phyloP scores from a whole-genome alignment of 2,329 filamentous ascomycete species.

The Cladophialophora chaetospira region DNA sequence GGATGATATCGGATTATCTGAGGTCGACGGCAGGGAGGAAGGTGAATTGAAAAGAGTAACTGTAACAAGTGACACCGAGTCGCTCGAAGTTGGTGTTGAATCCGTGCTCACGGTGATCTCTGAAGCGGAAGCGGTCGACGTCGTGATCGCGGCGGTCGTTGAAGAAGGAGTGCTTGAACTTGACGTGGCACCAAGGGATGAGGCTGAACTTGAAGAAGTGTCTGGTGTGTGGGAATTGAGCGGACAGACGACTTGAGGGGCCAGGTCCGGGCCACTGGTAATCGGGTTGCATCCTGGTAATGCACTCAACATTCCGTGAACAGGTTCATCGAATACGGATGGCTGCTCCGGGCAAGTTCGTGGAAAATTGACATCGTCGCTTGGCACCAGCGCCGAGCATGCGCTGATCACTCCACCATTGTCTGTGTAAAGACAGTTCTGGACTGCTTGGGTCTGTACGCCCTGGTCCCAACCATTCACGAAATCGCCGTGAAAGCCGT shows the following conservation, averaged over 20 bases:
- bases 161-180: conserved; percentile 4
- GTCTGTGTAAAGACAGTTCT: conserved; percentile 61
- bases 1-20: not conserved
- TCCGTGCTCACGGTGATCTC: not conserved
- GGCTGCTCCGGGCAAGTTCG: conserved; percentile 54
- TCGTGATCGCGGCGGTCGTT: not conserved
- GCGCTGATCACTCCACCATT: conserved; percentile 61
- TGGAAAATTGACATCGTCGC: conserved; percentile 56
- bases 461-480: conserved; percentile 70
- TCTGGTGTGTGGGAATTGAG: conserved; percentile 5
- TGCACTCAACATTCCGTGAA: conserved; percentile 28
- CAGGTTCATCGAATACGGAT: conserved; percentile 41
- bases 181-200: not conserved
- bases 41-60: not conserved
- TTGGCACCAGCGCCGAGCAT: conserved; percentile 55
- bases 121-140: not conserved
- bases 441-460: conserved; percentile 66
- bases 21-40: not conserved
- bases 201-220: not conserved
- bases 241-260: conserved; percentile 22
- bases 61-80: not conserved
- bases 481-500: conserved; percentile 65
- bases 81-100: conserved; percentile 1
- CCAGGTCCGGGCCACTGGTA: conserved; percentile 39
- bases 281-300: conserved; percentile 37